Evolutionary conservation across 2,329 filamentous ascomycete species (phyloP).

Genomic region (Sarocladiaceae sp.): DNA sequence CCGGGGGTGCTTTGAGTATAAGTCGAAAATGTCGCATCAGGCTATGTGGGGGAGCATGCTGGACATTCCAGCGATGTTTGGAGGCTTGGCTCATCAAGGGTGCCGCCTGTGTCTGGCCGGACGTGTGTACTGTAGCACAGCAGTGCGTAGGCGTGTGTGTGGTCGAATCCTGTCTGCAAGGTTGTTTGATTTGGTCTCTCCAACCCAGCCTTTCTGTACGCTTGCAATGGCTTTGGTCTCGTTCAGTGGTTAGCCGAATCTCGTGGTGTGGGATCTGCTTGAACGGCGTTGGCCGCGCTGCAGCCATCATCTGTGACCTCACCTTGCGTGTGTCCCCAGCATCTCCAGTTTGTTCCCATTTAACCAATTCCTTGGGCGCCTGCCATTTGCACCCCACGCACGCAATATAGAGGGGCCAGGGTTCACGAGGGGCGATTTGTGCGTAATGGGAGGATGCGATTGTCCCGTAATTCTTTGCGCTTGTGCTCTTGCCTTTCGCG

Average conservation of each 20-base stretch:
- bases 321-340: background rate
- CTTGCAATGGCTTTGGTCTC: background rate
- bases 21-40: constrained; percentile 8
- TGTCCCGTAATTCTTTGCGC: too few species aligned
- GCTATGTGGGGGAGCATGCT: constrained; percentile 2
- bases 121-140: background rate
- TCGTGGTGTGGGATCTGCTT: background rate
- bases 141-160: too few species aligned
- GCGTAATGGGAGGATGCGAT: too few species aligned
- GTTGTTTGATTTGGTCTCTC: background rate
- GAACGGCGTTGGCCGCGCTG: background rate
- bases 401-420: background rate
- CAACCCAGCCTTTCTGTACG: background rate
- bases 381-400: background rate
- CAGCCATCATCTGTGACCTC: background rate
- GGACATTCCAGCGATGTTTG: constrained; percentile 6
- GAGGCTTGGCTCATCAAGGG: background rate
- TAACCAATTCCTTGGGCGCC: background rate
- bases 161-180: too few species aligned
- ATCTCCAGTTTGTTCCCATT: background rate
- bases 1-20: constrained; percentile 5
- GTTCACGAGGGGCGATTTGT: background rate
- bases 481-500: too few species aligned
- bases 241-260: background rate
- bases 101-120: background rate